Evolutionary conservation across 2,329 filamentous ascomycete genomes (phyloP), one percentile per base, ranked within the genome.

Genomic region (Plectosphaerella cucumerina): DNA sequence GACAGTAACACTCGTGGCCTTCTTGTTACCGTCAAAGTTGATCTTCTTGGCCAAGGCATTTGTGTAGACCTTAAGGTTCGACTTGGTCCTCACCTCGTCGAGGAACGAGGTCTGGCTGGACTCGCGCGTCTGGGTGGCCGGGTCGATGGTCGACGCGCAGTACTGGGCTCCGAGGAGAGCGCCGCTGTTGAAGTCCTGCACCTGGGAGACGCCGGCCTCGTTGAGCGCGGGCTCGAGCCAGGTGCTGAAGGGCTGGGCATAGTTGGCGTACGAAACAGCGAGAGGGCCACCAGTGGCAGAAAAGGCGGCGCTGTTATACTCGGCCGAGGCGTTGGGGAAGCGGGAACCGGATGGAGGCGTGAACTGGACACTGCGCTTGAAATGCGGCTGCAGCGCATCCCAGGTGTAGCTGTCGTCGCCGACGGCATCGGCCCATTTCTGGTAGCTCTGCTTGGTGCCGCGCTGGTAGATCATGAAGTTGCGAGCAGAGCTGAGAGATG

Each of bases 21-120:
- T 70, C 37, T 63, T 72, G 1, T 65, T 54, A 0, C 37, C 37
- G 47, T 73, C 58, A 44, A 78, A 81, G 0, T 77, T 21, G 1
- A 82, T 68, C 41, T 65, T 70, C 55, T 72, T 70, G 3, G 71
- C 77, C 5, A 71, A 60, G 0, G 74, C 75, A 4, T 65, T 50
- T 0, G 59, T 62, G 47, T 72, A 77, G 0, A 78, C 59, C 3
- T 61, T 69, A 3, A 78, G 61, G 8, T 67, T 62, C 0, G 62
- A 59, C 1, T 58, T 52, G 26, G 57, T 54, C 11, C 59, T 58
- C 4, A 61, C 65, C 1, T 53, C 49, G 1, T 53, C 49, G 2
- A 74, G 51, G 48, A 70, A 75, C 0, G 67, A 65, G 6, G 69
- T 62, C 50, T 71, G 61, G 9, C 64, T 70, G 1, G 72, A 66